Evolutionary conservation across 176 grass and related monocot genomes (phyloP), one percentile per base, ranked within the genome.

Genomic region (Secale cereale): DNA sequence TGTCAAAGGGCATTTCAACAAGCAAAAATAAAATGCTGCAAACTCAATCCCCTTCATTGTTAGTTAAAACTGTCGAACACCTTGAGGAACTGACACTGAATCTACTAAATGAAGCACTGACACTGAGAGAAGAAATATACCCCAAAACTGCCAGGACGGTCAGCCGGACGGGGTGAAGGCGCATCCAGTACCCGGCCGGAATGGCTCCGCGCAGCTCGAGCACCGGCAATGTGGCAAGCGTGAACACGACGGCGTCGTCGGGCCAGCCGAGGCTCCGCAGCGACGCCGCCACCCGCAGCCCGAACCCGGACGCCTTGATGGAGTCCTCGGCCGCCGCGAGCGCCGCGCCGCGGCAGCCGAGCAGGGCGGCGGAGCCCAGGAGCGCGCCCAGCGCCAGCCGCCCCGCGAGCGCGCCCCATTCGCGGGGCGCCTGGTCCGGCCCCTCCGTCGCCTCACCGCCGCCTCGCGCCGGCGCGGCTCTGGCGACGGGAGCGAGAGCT

Each of bases 171-270:
- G 91, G 93, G 82, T 98, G 64, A 7, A 98, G 90, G 80, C 84
- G 88, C 96, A 98, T 89, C 96, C 93, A 98, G 52, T 98, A 98
- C 32, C 96, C 96, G 31, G 85, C 93, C 43, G 91, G 96, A 78
- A 98, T 98, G 10, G 96, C 91, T 13, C 96, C 96, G 7, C 92
- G 87, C 71, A 98, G 91, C 87, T 98, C 95, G 71, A 98, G 89
- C 82, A 98, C 89, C 32, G 93, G 96, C 62, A 95, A 85, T 57
- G 93, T 94, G 4, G 92, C 89, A 6, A 98, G 91, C 3, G 89
- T 79, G 80, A 95, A 91, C 63, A 98, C 96, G 65, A 95, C 89
- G 69, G 89, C 87, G 39, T 98, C 96, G 69, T 98, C 93, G 15
- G 91, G 74, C 96, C 93, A 98, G 20, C 96, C 96, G 54, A 89